Percentiles rank a stretch among this genome's conserved stretches.
phyloP scores from a whole-genome alignment of 1,284 basidiomycete genomes.

The Ganoderma lingzhi region DNA sequence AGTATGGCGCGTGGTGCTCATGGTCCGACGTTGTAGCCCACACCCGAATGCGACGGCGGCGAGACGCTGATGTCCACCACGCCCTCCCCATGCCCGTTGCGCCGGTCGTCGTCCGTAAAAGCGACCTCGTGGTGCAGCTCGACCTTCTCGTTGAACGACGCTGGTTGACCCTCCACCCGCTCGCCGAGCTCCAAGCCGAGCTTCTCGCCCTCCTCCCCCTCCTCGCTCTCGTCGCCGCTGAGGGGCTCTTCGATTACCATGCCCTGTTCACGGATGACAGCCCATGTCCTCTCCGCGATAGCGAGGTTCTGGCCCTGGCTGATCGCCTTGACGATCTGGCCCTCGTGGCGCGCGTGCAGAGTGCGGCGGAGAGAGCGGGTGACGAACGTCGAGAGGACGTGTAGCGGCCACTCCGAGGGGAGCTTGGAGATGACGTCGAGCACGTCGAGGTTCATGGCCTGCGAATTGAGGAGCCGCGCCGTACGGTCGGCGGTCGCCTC shows the following conservation, averaged over 20 bases:
- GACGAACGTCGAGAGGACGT: conserved; percentile 78
- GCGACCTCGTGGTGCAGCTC: conserved; percentile 18
- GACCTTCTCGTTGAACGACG: conserved; percentile 39
- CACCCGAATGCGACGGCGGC: conserved; percentile 19
- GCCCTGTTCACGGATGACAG: conserved; percentile 65
- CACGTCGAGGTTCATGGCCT: conserved; percentile 81
- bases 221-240: conserved; percentile 42
- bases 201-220: conserved; percentile 23
- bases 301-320: conserved; percentile 76
- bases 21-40: conserved; percentile 27
- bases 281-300: conserved; percentile 62
- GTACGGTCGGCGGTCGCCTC: conserved; percentile 60
- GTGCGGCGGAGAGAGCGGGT: conserved; percentile 79
- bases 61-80: conserved; percentile 31
- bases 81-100: conserved; percentile 5
- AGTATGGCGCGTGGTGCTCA: conserved; percentile 5
- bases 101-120: conserved; percentile 5
- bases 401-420: conserved; percentile 80
- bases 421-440: conserved; percentile 78
- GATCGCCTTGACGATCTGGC: conserved; percentile 76
- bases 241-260: conserved; percentile 72
- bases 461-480: conserved; percentile 77
- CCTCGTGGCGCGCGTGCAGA: conserved; percentile 76
- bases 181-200: conserved; percentile 34
- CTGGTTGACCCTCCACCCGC: conserved; percentile 35